Conservation (phyloP, 2,329 filamentous ascomycete genomes). For the Fusarium nodosum region DNA sequence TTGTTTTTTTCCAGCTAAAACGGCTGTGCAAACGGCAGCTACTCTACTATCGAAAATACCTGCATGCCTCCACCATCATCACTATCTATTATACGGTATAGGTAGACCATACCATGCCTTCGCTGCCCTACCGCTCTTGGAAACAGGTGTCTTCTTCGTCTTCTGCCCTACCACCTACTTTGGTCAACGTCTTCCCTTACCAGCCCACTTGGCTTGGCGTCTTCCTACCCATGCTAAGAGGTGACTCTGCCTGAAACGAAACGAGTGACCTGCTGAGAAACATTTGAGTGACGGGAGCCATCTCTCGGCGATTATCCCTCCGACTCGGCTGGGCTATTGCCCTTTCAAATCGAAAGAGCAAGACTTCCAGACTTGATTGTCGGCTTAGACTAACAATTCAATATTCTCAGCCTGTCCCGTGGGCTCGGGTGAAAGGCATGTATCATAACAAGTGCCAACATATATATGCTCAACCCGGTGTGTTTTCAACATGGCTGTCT, state of each 20-base stretch:
- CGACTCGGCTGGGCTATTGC: slow-evolving; percentile 6
- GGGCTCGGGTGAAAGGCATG: neutral
- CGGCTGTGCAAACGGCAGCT: slow-evolving; percentile 14
- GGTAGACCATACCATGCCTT: slow-evolving; percentile 25
- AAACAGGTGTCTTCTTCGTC: neutral
- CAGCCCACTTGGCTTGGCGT: slow-evolving; percentile 29
- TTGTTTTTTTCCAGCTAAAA: slow-evolving; percentile 18
- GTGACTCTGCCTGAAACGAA: slow-evolving; percentile 46
- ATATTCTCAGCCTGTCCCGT: neutral
- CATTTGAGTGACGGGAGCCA: slow-evolving; percentile 28
- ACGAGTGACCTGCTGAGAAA: slow-evolving; percentile 35
- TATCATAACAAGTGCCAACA: neutral
- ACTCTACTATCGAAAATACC: slow-evolving; percentile 11
- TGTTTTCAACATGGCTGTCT: neutral
- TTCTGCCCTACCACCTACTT: slow-evolving; percentile 1
- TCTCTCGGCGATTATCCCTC: slow-evolving; percentile 23
- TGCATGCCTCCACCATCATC: slow-evolving; percentile 32
- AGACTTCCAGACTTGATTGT: slow-evolving; percentile 1
- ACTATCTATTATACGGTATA: slow-evolving; percentile 14
- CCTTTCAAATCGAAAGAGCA: slow-evolving; percentile 8
- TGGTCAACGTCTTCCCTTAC: slow-evolving; percentile 18
- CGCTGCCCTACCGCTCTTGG: slow-evolving; percentile 30
- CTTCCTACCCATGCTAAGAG: slow-evolving; percentile 21
- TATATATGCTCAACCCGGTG: neutral
- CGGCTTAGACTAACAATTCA: neutral